phyloP scores from a whole-genome alignment of 108 stramenopile genomes.

The Parietichytrium sp. region DNA sequence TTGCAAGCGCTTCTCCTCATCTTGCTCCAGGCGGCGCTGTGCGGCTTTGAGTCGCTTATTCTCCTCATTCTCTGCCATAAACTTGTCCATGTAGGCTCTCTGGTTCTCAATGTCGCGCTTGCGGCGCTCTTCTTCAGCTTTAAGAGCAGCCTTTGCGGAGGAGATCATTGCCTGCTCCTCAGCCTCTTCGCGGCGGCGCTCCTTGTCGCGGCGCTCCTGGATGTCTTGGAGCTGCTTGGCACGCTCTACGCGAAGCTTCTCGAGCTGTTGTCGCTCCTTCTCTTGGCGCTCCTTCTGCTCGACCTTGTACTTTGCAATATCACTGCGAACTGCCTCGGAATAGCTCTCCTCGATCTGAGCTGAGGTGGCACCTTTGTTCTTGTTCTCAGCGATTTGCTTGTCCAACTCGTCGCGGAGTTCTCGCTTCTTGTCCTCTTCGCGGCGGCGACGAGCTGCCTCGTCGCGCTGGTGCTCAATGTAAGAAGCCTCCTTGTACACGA shows the following conservation, averaged over 20 bases:
- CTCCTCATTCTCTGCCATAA: neutral
- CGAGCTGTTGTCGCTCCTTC: neutral
- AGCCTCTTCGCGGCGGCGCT: neutral
- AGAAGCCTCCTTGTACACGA: conserved; percentile 1
- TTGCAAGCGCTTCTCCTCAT: conserved; percentile 28
- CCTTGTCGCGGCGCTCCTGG: neutral
- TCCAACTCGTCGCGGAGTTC: conserved; percentile 9
- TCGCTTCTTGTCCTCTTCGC: conserved; percentile 9
- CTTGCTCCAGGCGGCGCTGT: conserved; percentile 5
- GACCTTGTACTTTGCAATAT: neutral
- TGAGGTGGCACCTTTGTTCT: neutral
- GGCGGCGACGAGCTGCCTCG: neutral
- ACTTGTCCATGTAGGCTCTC: conserved; percentile 16
- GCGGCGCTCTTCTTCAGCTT: conserved; percentile 11
- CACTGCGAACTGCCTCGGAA: neutral
- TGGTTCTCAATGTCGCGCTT: neutral
- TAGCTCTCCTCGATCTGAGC: neutral
- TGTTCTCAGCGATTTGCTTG: neutral
- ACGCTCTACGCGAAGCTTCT: conserved; percentile 21
- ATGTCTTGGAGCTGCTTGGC: conserved; percentile 13
- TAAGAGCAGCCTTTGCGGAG: neutral
- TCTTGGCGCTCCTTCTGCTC: neutral
- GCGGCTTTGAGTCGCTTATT: neutral
- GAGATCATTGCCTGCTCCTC: neutral
- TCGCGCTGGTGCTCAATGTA: neutral